Evolutionary conservation across 371 early-diverging fungal genomes (phyloP).

Genomic region (Mucor saturninus): DNA sequence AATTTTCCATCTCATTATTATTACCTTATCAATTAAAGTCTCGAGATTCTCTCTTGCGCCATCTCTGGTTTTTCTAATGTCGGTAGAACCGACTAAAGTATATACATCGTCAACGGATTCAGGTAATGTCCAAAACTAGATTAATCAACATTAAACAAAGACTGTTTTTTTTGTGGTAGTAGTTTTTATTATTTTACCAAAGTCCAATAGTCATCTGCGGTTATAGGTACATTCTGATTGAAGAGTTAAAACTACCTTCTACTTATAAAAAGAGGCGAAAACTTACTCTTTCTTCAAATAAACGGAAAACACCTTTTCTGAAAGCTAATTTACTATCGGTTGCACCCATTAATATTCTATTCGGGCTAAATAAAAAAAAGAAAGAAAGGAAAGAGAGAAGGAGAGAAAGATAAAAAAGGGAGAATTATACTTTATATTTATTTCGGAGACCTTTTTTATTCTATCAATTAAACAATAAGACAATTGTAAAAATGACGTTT

Average conservation of each 20-base stretch:
- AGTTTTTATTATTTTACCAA: constrained; percentile 42
- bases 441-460: too few relatives aligned
- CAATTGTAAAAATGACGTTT: too few relatives aligned
- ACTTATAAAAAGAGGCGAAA: background rate
- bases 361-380: background rate
- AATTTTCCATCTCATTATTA: background rate
- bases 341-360: constrained; percentile 68
- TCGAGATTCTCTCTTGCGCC: constrained; percentile 71
- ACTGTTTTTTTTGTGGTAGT: background rate
- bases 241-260: background rate
- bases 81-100: constrained; percentile 75
- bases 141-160: background rate
- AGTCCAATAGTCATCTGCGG: constrained; percentile 69
- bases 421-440: background rate
- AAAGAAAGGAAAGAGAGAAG: background rate
- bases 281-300: constrained; percentile 73
- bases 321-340: constrained; percentile 84
- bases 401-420: background rate
- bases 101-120: constrained; percentile 84
- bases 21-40: constrained; percentile 63
- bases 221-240: constrained; percentile 57
- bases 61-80: constrained; percentile 75
- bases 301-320: constrained; percentile 76
- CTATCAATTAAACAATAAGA: too few relatives aligned
- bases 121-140: constrained; percentile 73